Base-by-base conservation (phyloP, 2,329 filamentous ascomycete genomes). In the Fusarium foetens region DNA sequence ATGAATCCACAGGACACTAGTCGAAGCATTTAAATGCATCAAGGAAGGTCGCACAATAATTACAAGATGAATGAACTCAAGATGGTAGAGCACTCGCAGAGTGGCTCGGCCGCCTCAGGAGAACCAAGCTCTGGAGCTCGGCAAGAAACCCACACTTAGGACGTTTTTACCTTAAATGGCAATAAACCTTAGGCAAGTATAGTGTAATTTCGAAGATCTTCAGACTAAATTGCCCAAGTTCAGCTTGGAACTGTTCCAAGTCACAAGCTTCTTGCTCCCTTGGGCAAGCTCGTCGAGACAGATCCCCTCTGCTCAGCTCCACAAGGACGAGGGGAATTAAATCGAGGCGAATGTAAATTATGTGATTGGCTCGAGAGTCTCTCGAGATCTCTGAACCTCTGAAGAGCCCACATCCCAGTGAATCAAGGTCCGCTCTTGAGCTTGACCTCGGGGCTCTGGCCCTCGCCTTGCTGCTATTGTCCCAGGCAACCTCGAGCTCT, bases 71-170 rank as follows among this genome's bases (percentile, higher is more conserved):
- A 36, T 16, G 19, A 31, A 4, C 12, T 33, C 23, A 14, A 42
- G 21, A 8, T 51, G 25, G 48, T 23, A 12, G n/a, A 55, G 39
- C 4, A 58, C 25, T 35, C 17, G 17, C 41, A 58, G 27, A 33
- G 35, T 39, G 45, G 53, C 42, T 68, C 27, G 43, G 38, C 55
- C 27, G 14, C 23, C 31, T 55, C 68, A 72, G 69, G 59, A 66
- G 64, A 38, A 45, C 58, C 29, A 25, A 33, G 31, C 17, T n/a
- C n/a, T n/a, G n/a, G n/a, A n/a, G n/a, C n/a, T n/a, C n/a, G n/a
- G n/a, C n/a, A n/a, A n/a, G n/a, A n/a, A n/a, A n/a, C n/a, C n/a
- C n/a, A n/a, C n/a, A n/a, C n/a, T n/a, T n/a, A n/a, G n/a, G n/a
- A n/a, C n/a, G n/a, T n/a, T n/a, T n/a, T 25, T 21, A 3, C 5